Evolutionary conservation across 2,329 filamentous ascomycete genomes (phyloP).

Genomic region (Tolypocladium amazonense): DNA sequence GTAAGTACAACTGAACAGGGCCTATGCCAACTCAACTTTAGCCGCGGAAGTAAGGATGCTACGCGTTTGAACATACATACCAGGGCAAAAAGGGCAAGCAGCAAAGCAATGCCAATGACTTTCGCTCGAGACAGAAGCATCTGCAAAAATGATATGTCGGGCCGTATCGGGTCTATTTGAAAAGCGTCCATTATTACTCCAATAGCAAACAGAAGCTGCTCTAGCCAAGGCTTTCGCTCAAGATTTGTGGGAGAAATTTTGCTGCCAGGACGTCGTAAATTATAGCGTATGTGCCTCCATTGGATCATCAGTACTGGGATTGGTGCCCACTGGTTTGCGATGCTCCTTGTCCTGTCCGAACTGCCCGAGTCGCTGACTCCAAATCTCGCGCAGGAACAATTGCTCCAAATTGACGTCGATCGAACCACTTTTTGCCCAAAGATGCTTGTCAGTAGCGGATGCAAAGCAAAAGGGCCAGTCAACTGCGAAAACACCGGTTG

Average conservation of each 20-base stretch:
- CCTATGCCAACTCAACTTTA: background rate
- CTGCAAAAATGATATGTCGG: background rate
- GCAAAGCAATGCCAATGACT: background rate
- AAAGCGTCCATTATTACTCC: background rate
- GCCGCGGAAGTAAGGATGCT: background rate
- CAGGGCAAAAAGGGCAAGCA: background rate
- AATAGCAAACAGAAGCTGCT: background rate
- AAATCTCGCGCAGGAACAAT: background rate
- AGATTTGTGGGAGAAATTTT: too few relatives aligned
- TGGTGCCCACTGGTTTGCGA: background rate
- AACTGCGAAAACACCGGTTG: too few relatives aligned
- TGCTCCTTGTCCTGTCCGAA: background rate
- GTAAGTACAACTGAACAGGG: conserved; percentile 1
- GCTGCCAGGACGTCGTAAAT: background rate
- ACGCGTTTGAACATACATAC: background rate
- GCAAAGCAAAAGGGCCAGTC: too few relatives aligned
- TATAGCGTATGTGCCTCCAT: background rate
- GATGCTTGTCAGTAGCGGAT: background rate
- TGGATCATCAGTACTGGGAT: background rate
- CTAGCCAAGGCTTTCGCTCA: background rate
- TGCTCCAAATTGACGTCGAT: background rate
- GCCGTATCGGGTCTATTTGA: background rate
- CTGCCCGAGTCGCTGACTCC: background rate
- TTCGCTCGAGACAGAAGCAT: background rate
- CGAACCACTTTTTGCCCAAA: background rate